Base-by-base conservation (phyloP, 1,139 yeast genomes). In the Protomyces lactucae-debilis region DNA sequence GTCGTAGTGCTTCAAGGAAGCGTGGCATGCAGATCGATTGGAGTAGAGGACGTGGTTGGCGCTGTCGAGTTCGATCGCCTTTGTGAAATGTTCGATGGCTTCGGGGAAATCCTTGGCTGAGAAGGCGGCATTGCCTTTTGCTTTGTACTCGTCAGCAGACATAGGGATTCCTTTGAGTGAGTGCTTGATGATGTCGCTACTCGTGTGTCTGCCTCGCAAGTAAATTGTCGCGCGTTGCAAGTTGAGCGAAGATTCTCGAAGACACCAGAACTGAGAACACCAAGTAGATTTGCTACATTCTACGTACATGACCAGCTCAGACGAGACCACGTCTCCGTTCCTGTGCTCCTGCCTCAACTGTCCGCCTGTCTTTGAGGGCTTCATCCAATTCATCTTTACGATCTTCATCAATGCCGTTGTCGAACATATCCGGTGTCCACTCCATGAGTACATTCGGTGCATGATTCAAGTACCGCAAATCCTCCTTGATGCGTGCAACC, bases 401-500 rank as follows among this genome's bases (percentile, higher is more conserved):
- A 57, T 82, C 86, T 55, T 79, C 75, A 14, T 70, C 69, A 48
- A 77, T 80, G 57, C 79, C 80, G 67, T 86, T 91, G 66, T 85
- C 88, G 55, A 60, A 52, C 63, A 55, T 96, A 0, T 96, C 96
- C 1, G 97, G 96, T 5, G 88, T 82, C 69, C 87, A 91, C 71
- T 83, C 87, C 97, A 91, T 90, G 71, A 89, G 88, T 3, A 93
- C 98, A 68, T 95, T 86, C 2, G 99, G 99, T 0, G 99, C 98
- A 63, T 92, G 92, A 70, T 88, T 88, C 67, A 93, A 76, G 72
- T 80, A 87, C 69, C 98, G 76, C 61, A 95, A 77, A 72, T 89
- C 92, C 74, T 95, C 98, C 71, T 92, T 75, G 32, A 91, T 83
- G 68, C 88, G 86, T 64, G 84, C 84, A 69, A 85, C 82, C 40